These are phyloP conservation scores for Grammothele lineata DNA, from an alignment of 768 basidiomycete species.

Conservation along the genomic window DNA sequence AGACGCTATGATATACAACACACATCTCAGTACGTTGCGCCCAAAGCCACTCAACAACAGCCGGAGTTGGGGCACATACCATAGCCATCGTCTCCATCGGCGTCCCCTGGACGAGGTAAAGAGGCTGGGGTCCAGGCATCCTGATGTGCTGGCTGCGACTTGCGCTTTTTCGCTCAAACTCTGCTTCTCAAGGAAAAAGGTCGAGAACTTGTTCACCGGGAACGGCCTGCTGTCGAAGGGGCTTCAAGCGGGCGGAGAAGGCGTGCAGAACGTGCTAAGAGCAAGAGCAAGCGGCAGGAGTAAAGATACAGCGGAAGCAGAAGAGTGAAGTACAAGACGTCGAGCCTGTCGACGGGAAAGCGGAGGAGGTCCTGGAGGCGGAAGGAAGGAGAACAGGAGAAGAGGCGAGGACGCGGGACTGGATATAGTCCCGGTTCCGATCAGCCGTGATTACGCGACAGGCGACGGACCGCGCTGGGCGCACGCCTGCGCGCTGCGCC, in stretches of 20 bases:
- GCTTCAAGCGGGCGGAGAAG: conserved; percentile 1
- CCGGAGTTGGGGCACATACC: not conserved
- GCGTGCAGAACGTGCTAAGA: conserved; percentile 4
- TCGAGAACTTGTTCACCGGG: conserved; percentile 11
- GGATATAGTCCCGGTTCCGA: no score
- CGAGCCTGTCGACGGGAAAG: conserved; percentile 26
- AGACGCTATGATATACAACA: conserved; percentile 12
- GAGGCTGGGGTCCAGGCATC: conserved; percentile 9
- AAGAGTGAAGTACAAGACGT: conserved; percentile 14
- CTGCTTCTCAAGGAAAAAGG: not conserved
- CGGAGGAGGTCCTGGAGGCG: conserved; percentile 1
- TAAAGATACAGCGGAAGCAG: conserved; percentile 18
- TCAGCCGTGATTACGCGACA: no score
- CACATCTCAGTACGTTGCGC: not conserved
- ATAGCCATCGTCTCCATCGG: conserved; percentile 13
- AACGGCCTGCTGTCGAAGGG: no score
- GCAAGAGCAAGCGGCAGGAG: conserved; percentile 11
- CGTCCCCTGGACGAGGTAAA: conserved; percentile 4
- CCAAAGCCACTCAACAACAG: not conserved
- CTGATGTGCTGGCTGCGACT: not conserved
- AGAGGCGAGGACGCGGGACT: no score
- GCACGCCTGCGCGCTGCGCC: no score
- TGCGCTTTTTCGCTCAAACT: conserved; percentile 1
- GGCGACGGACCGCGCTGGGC: no score
- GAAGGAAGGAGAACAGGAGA: conserved; percentile 1